A percentile compares a stretch with the other conserved stretches of the same genome.
Conservation (phyloP, 2,329 filamentous ascomycete species). For the Ceratocystis lukuohia region DNA sequence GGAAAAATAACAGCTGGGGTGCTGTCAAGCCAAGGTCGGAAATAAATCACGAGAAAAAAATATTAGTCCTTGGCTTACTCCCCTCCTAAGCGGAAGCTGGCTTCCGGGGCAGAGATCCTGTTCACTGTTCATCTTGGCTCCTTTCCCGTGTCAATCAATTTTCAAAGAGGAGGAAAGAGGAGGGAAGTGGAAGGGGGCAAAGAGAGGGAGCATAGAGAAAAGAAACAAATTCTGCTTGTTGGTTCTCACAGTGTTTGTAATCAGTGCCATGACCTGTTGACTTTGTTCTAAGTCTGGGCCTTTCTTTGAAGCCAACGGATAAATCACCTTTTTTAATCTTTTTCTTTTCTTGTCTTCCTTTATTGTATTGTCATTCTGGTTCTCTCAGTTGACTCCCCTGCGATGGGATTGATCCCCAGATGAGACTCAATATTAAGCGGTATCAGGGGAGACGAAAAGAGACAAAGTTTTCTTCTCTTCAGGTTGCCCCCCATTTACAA, state of each 20-base stretch:
- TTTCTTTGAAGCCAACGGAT: not conserved
- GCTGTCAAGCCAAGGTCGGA: not conserved
- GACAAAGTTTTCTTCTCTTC: not conserved
- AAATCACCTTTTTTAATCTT: not conserved
- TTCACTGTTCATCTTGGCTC: slow-evolving; percentile 1
- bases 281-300: not conserved
- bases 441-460: not conserved
- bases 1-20: not conserved
- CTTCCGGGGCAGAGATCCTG: not conserved
- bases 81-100: not conserved
- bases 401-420: not conserved
- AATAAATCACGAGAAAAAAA: slow-evolving; percentile 1
- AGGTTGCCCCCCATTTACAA: not conserved
- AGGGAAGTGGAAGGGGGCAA: not conserved
- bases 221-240: not conserved
- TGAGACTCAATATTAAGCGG: not conserved
- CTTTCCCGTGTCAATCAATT: slow-evolving; percentile 1
- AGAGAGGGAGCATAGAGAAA: not conserved
- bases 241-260: not conserved
- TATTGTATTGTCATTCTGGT: not conserved
- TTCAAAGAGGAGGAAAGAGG: not conserved
- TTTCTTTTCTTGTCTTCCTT: not conserved
- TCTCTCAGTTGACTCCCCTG: not conserved
- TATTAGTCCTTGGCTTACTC: not conserved
- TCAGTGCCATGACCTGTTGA: not conserved